phyloP scores from a whole-genome alignment of 768 basidiomycete genomes.

The Galerina sulciceps region DNA sequence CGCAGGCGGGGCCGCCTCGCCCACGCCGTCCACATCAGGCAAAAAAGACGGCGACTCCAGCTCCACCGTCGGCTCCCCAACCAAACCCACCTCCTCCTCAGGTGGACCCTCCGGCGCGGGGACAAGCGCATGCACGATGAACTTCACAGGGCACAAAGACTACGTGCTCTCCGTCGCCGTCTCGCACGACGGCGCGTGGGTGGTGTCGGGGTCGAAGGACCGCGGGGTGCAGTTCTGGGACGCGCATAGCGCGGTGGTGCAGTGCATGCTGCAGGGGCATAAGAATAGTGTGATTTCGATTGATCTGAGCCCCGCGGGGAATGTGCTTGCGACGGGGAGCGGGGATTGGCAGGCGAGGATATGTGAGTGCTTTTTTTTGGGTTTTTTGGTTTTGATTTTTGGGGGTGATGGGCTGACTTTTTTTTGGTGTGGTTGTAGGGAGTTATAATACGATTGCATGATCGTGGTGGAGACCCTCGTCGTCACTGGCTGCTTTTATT shows the following conservation, averaged over 20 bases:
- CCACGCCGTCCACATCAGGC: conserved; percentile 6
- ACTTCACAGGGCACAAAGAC: conserved; percentile 87
- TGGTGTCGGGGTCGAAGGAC: conserved; percentile 94
- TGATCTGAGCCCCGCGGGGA: conserved; percentile 50
- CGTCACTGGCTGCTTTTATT: too few species aligned
- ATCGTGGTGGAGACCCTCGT: not conserved
- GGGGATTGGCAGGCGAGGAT: conserved; percentile 60
- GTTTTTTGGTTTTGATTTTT: not conserved
- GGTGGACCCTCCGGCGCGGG: conserved; percentile 9
- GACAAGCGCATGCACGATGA: conserved; percentile 64
- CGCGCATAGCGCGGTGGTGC: conserved; percentile 72
- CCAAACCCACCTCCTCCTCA: not conserved
- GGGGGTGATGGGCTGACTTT: not conserved
- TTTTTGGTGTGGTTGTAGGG: conserved; percentile 1
- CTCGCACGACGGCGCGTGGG: conserved; percentile 91
- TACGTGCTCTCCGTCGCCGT: conserved; percentile 68
- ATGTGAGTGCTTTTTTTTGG: conserved; percentile 32
- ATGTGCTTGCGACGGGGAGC: conserved; percentile 54
- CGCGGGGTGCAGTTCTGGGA: conserved; percentile 97
- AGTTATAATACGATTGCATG: conserved; percentile 13
- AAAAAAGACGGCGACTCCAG: conserved; percentile 3
- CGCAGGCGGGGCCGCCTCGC: conserved; percentile 24
- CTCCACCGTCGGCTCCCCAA: not conserved
- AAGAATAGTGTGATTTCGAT: conserved; percentile 61
- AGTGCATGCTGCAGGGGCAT: conserved; percentile 89